Percentiles rank a stretch among this genome's conserved stretches.
Conservation (phyloP, 2,329 filamentous ascomycete genomes). For the Ophiocordyceps sinensis region DNA sequence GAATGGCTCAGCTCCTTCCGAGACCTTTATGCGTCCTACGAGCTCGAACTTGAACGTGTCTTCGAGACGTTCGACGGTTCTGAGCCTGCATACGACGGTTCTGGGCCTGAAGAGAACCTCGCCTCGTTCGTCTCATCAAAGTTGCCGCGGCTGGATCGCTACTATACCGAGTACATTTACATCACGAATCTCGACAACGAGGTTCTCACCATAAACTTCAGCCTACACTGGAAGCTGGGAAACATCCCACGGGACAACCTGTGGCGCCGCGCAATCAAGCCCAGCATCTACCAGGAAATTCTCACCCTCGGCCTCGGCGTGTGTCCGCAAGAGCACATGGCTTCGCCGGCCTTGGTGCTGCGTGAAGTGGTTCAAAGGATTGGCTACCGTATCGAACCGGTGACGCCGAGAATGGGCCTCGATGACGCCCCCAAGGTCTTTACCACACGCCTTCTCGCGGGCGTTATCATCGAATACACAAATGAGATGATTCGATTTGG, state of each 20-base stretch:
- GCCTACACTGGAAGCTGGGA: slow-evolving; percentile 7
- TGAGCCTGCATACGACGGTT: not conserved
- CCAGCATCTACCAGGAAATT: slow-evolving; percentile 3
- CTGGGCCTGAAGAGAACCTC: not conserved
- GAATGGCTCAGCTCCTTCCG: slow-evolving; percentile 4
- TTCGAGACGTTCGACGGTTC: slow-evolving; percentile 1
- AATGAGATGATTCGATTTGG: slow-evolving; percentile 4
- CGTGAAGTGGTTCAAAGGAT: not conserved
- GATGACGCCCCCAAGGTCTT: not conserved
- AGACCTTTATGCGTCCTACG: slow-evolving; percentile 1
- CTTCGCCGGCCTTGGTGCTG: slow-evolving; percentile 4
- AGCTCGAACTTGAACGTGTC: slow-evolving; percentile 2
- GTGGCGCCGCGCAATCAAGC: slow-evolving; percentile 3
- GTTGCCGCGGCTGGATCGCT: slow-evolving; percentile 3
- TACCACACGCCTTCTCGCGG: slow-evolving; percentile 2
- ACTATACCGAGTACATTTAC: slow-evolving; percentile 3
- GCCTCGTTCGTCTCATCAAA: slow-evolving; percentile 3
- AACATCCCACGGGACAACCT: slow-evolving; percentile 6
- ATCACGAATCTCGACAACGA: slow-evolving; percentile 7
- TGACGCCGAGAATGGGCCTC: not conserved
- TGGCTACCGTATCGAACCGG: not conserved
- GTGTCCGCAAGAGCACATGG: slow-evolving; percentile 5
- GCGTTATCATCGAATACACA: slow-evolving; percentile 1
- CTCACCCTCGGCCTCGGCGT: slow-evolving; percentile 4
- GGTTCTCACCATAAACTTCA: slow-evolving; percentile 6